These are phyloP conservation scores for Lactarius pseudohatsudake DNA, from an alignment of 768 basidiomycete genomes.

Conservation along the genomic window DNA sequence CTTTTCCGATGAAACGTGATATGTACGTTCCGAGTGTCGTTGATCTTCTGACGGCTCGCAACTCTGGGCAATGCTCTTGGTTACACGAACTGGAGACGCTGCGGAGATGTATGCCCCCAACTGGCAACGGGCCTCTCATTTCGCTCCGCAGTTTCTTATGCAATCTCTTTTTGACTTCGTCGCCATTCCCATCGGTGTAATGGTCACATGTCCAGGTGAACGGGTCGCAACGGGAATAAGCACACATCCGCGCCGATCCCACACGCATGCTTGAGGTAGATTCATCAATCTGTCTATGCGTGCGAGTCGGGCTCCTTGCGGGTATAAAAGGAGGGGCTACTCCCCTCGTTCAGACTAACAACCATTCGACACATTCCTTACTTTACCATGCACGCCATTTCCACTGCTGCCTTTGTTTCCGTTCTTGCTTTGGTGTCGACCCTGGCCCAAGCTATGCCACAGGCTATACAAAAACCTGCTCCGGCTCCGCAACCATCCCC, in stretches of 20 bases:
- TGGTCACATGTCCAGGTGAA: neutral
- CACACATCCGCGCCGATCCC: neutral
- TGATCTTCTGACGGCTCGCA: neutral
- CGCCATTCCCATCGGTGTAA: neutral
- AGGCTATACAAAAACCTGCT: too few species aligned
- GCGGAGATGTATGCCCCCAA: neutral
- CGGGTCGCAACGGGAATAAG: neutral
- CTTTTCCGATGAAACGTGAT: neutral
- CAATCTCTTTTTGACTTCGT: neutral
- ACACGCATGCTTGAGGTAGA: neutral
- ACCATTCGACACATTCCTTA: neutral
- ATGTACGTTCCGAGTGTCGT: neutral
- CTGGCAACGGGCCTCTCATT: neutral
- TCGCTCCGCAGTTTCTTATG: neutral
- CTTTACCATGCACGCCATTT: slow-evolving; percentile 8
- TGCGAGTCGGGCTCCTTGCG: neutral
- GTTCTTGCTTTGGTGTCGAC: slow-evolving; percentile 5
- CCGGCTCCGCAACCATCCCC: too few species aligned
- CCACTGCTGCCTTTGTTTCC: slow-evolving; percentile 4
- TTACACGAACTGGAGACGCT: neutral
- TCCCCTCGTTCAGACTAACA: neutral
- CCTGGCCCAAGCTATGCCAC: neutral
- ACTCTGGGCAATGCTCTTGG: neutral
- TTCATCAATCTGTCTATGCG: neutral
- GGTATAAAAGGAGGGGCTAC: slow-evolving; percentile 1